Percentiles rank a stretch among this genome's conserved stretches.
These are phyloP conservation scores for Mycena vulgaris DNA, from an alignment of 768 basidiomycete genomes.

Conservation along the genomic window DNA sequence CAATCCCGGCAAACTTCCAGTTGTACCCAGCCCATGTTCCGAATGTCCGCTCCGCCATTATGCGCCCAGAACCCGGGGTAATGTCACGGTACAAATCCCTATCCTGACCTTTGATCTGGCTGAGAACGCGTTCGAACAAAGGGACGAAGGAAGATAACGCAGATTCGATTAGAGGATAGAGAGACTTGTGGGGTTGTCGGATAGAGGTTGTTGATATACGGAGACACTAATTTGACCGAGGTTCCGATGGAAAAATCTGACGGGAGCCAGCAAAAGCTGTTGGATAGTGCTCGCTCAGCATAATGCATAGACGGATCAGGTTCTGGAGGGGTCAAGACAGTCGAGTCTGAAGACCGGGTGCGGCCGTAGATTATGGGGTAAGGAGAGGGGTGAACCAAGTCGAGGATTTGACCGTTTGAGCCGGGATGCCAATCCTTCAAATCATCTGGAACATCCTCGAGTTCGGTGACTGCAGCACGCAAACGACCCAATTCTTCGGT, in stretches of 20 bases:
- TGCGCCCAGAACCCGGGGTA: slow-evolving; percentile 30
- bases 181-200: slow-evolving; percentile 33
- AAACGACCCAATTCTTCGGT: slow-evolving; percentile 42
- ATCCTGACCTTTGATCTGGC: slow-evolving; percentile 34
- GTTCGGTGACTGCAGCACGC: slow-evolving; percentile 42
- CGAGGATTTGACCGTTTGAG: slow-evolving; percentile 46
- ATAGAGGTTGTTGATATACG: slow-evolving; percentile 49
- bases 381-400: neutral
- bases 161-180: slow-evolving; percentile 42
- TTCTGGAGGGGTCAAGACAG: neutral
- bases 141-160: slow-evolving; percentile 41
- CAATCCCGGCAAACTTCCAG: neutral
- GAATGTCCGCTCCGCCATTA: neutral
- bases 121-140: slow-evolving; percentile 46
- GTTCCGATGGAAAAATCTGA: slow-evolving; percentile 16
- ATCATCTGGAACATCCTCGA: slow-evolving; percentile 55
- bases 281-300: neutral
- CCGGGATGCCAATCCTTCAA: too few relatives aligned
- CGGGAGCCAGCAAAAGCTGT: slow-evolving; percentile 11
- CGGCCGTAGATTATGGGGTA: neutral
- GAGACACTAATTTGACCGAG: slow-evolving; percentile 31
- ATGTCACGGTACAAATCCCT: slow-evolving; percentile 29
- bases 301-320: too few relatives aligned
- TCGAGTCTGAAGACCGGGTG: neutral
- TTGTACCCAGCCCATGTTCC: slow-evolving; percentile 15